Evolutionary conservation across 345 rosid species (phyloP).

Genomic region (Clausena lansium): DNA sequence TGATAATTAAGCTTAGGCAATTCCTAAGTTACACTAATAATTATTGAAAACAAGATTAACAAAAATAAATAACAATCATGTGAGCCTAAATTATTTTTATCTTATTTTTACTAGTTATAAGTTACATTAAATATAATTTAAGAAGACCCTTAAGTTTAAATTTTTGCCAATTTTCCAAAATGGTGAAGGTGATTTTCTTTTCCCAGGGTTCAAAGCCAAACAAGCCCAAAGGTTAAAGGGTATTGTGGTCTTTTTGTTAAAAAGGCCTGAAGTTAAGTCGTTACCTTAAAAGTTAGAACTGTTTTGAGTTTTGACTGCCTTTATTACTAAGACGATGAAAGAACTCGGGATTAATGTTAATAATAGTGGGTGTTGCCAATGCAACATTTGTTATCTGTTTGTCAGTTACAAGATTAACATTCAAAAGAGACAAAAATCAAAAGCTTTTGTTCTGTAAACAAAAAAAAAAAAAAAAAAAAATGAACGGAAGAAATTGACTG

Average conservation of each 20-base stretch:
- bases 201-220: conserved; percentile 3
- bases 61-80: no score
- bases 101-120: no score
- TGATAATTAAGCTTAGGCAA: no score
- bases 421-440: not conserved
- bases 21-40: no score
- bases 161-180: not conserved
- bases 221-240: not conserved
- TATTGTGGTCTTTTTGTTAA: not conserved
- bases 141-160: no score
- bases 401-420: conserved; percentile 7
- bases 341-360: conserved; percentile 9
- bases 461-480: no score
- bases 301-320: not conserved
- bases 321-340: not conserved
- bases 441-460: not conserved
- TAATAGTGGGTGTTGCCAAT: not conserved
- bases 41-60: no score
- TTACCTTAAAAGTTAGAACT: no score
- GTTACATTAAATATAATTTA: no score
- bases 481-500: not conserved
- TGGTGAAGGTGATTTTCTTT: not conserved
- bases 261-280: not conserved
- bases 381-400: not conserved
- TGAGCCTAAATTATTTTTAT: no score